phyloP scores from a whole-genome alignment of 345 rosid species.

The Bretschneidera sinensis region DNA sequence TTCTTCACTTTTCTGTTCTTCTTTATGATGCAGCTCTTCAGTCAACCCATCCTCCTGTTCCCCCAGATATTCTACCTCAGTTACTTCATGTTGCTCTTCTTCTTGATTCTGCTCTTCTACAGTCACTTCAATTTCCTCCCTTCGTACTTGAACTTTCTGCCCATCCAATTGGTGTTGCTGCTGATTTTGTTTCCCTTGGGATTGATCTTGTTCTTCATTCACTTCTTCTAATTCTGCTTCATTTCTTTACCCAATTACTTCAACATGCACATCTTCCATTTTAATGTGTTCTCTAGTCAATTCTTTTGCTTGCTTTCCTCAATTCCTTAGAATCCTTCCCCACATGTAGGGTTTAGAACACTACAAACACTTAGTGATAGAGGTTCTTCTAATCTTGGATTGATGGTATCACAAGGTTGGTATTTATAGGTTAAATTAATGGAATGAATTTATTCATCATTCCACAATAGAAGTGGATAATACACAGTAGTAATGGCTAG shows the following conservation, averaged over 20 bases:
- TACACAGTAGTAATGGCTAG: too few species aligned
- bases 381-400: too few species aligned
- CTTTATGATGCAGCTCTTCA: not conserved
- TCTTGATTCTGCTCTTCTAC: conserved; percentile 6
- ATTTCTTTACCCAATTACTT: not conserved
- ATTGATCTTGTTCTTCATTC: not conserved
- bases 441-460: too few species aligned
- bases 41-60: not conserved
- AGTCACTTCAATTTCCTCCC: not conserved
- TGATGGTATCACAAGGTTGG: too few species aligned
- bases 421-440: too few species aligned
- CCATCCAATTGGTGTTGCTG: not conserved
- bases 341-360: too few species aligned
- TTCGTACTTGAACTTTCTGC: not conserved
- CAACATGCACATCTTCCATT: not conserved
- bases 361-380: too few species aligned
- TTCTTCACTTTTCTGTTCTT: not conserved
- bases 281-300: not conserved
- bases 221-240: too few species aligned
- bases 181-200: conserved; percentile 1
- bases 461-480: too few species aligned
- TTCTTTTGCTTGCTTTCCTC: too few species aligned
- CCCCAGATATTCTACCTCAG: not conserved
- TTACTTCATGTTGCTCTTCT: conserved; percentile 7
- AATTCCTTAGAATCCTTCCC: too few species aligned